These are phyloP conservation scores for Ganoderma sp. DNA, from an alignment of 1,284 basidiomycete species.

Conservation along the genomic window DNA sequence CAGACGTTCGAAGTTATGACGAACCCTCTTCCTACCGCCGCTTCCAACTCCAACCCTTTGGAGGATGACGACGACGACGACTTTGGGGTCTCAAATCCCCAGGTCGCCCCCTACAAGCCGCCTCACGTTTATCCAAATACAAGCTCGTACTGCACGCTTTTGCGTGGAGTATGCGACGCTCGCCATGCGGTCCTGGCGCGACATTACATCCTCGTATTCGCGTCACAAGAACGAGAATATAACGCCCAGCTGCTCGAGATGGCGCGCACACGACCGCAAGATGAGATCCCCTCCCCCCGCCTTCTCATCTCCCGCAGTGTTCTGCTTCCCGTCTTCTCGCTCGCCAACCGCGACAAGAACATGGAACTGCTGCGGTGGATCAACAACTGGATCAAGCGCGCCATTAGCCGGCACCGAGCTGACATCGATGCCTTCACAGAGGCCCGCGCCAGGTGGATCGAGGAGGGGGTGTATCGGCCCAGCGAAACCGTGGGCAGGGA, in stretches of 20 bases:
- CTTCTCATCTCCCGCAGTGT: conserved; percentile 60
- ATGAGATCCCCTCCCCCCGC: conserved; percentile 52
- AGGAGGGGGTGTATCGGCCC: conserved; percentile 21
- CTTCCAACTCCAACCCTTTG: conserved; percentile 52
- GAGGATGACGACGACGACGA: conserved; percentile 75
- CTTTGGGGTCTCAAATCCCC: conserved; percentile 47
- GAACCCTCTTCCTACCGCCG: conserved; percentile 58
- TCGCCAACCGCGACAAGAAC: conserved; percentile 62
- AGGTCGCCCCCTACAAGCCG: conserved; percentile 40
- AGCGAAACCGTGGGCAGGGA: conserved; percentile 5
- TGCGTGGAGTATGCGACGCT: conserved; percentile 58
- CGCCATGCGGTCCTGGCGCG: conserved; percentile 60
- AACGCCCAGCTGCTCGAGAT: conserved; percentile 32
- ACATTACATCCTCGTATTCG: conserved; percentile 72
- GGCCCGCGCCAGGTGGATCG: conserved; percentile 35
- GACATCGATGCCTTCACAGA: conserved; percentile 52
- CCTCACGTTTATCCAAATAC: conserved; percentile 70
- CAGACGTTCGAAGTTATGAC: conserved; percentile 79
- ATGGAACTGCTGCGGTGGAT: conserved; percentile 64
- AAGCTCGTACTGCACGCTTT: conserved; percentile 65
- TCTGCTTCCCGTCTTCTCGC: conserved; percentile 60
- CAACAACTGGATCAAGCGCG: conserved; percentile 47
- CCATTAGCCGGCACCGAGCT: conserved; percentile 52
- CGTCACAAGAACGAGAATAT: conserved; percentile 52
- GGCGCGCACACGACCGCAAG: conserved; percentile 27